A percentile compares a stretch with the other conserved stretches of the same genome.
Conservation (phyloP, 306 rosid genomes). For the Begonia loranthoides region DNA sequence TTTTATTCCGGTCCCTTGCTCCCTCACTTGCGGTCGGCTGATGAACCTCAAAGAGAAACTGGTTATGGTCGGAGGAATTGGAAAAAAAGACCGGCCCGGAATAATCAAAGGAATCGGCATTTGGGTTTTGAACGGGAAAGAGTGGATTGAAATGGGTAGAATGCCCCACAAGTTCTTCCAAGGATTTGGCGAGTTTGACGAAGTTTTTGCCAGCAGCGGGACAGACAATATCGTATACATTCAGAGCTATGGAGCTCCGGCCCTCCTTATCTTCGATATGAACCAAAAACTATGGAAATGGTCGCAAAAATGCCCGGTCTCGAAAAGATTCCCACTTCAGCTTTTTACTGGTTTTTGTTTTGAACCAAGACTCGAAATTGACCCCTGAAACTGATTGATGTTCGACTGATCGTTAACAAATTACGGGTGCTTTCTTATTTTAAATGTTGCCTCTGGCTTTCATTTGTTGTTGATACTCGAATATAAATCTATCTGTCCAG, state of each 20-base stretch:
- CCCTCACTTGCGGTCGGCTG: constrained; percentile 86
- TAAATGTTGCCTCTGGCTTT: too few species aligned
- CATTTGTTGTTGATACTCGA: too few species aligned
- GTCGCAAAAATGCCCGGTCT: constrained; percentile 88
- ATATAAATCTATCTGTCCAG: too few species aligned
- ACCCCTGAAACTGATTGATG: constrained; percentile 29
- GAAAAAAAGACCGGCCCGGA: constrained; percentile 63
- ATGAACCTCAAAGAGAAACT: constrained; percentile 86
- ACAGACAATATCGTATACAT: constrained; percentile 63
- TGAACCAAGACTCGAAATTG: constrained; percentile 78
- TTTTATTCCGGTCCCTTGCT: constrained; percentile 62
- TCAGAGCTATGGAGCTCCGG: constrained; percentile 92
- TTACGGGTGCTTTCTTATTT: too few species aligned
- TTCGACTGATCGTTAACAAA: too few species aligned
- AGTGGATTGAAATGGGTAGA: constrained; percentile 66
- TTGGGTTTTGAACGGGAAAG: constrained; percentile 67
- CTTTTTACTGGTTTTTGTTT: constrained; percentile 92
- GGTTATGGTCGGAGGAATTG: constrained; percentile 98
- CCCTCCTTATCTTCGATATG: constrained; percentile 69
- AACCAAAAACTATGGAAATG: constrained; percentile 70
- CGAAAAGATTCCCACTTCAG: constrained; percentile 83
- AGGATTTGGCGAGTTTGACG: constrained; percentile 95
- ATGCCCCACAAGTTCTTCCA: constrained; percentile 94
- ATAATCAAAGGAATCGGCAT: constrained; percentile 93
- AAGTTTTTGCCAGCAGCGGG: constrained; percentile 88